Conservation (phyloP, 768 basidiomycete genomes). For the Hygrophoropsis aurantiaca region DNA sequence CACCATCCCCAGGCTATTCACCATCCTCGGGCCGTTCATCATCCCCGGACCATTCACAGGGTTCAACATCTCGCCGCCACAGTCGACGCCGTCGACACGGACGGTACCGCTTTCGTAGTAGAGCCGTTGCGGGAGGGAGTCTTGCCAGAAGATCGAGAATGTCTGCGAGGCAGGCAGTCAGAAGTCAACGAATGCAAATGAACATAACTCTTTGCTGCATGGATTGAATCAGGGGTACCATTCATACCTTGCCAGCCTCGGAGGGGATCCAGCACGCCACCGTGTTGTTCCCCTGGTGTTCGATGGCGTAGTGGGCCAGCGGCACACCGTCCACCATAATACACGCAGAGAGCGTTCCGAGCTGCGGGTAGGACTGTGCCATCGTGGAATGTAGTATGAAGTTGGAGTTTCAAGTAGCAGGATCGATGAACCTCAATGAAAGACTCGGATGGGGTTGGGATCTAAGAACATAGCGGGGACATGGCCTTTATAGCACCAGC, state of each 20-base stretch:
- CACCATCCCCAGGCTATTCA: too few relatives aligned
- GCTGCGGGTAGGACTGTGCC: too few relatives aligned
- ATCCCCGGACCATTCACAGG: background rate
- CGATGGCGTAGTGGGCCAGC: constrained; percentile 6
- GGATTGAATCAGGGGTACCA: background rate
- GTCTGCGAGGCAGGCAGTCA: constrained; percentile 3
- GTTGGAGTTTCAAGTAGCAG: too few relatives aligned
- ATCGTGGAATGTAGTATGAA: too few relatives aligned
- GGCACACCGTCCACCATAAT: constrained; percentile 5
- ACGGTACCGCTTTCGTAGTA: constrained; percentile 1
- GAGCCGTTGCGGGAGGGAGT: background rate
- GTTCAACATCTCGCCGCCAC: constrained; percentile 1
- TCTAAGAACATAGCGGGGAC: too few relatives aligned
- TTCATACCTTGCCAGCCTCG: constrained; percentile 10
- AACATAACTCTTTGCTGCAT: too few relatives aligned
- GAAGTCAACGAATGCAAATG: background rate
- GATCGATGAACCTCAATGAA: too few relatives aligned
- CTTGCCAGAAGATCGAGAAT: constrained; percentile 10
- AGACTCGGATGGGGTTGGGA: too few relatives aligned
- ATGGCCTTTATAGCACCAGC: too few relatives aligned
- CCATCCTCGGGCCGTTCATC: too few relatives aligned
- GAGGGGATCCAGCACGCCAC: constrained; percentile 10
- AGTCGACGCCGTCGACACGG: constrained; percentile 2
- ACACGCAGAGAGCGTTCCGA: constrained; percentile 2
- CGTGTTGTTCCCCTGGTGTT: constrained; percentile 7